Base-by-base conservation (phyloP, 2,329 filamentous ascomycete genomes). In the Lasiodiplodia citricola region DNA sequence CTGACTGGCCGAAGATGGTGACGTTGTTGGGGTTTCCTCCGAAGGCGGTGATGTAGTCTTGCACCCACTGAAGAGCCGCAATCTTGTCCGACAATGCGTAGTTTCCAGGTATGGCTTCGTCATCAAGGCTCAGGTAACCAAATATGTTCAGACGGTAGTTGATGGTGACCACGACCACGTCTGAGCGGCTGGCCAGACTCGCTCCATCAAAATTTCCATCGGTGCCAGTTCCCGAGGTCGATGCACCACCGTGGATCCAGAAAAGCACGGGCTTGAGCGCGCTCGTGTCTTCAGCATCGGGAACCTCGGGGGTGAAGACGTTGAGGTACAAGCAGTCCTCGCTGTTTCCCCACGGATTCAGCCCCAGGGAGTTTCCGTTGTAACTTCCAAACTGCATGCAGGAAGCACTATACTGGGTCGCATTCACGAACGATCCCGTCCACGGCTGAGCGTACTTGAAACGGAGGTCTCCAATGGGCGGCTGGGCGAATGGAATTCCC, bases 71-170 rank as follows among this genome's bases (percentile, higher is more conserved):
- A 21, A 82, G 68, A 2, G 80, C 80, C 4, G 73, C 73, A 4
- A 75, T 73, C 65, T 81, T 80, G 57, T 79, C 78, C 54, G 74
- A 75, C 4, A 75, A 73, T 3, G 74, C 77, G 65, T 77, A 78
- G 62, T 79, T 79, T 0, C 90, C 80, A 47, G 87, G 72, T 81
- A 81, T 28, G 87, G 83, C 67, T 86, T 72, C 13, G 76, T 77
- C 21, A 83, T 87, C 1, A 86, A 84, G 60, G 21, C 13, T 23
- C 38, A 92, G 77, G 75, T 94, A 94, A 0, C 92, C 92, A 70
- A 93, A 94, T 0, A 88, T 91, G 8, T 87, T 90, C 0, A 92
- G 82, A 2, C 92, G 89, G 80, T 96, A 94, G 80, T 94, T 95
- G 75, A 94, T 88, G 0, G 90, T 87, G 0, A 95, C 92, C 65